Evolutionary conservation across 1,284 basidiomycete genomes (phyloP), one percentile per base, ranked within the genome.

Genomic region (Trametes hirsuta): DNA sequence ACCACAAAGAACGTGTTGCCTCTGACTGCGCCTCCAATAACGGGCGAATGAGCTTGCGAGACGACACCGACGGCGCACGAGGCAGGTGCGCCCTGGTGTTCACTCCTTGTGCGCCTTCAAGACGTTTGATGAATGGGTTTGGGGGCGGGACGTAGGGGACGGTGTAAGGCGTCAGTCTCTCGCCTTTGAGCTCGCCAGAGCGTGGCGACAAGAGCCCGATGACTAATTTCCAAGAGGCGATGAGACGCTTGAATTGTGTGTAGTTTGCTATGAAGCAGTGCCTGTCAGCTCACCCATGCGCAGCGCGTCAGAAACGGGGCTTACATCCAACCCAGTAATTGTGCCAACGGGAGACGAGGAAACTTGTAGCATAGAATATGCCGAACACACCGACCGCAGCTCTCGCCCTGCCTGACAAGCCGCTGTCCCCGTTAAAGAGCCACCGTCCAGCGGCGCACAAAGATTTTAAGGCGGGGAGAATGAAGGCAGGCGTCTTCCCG

Each of bases 341-440:
- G 66, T 85, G 82, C 81, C 81, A 84, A 52, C 73, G 75, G 10
- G 79, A 72, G 22, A 84, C 63, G 21, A 77, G 53, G 41, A 59
- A 63, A 25, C 56, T 61, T 5, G 61, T 61, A 3, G 50, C 51
- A 36, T 65, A 65, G 50, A 63, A 65, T 9, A 63, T 30, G 9
- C 64, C 56, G 9, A 65, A 50, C 2, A 55, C 58, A 1, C 64
- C 64, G 5, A 60, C 2, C 21, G 58, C 56, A 10, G 64, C 50
- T 21, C 56, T 58, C 12, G 54, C 47, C 40, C 25, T 65, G 40
- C 56, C 61, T 10, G 37, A 47, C 21, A 53, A n/a, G 8, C 48
- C 40, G 6, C 36, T 37, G 2, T 48, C 50, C 2, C 56, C 64
- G 6, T 2, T 22, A 36, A 65, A 61, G 47, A 63, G 58, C 64